These are phyloP conservation scores for Nicotiana noctiflora DNA, from an alignment of 257 asterid genomes.

Conservation along the genomic window DNA sequence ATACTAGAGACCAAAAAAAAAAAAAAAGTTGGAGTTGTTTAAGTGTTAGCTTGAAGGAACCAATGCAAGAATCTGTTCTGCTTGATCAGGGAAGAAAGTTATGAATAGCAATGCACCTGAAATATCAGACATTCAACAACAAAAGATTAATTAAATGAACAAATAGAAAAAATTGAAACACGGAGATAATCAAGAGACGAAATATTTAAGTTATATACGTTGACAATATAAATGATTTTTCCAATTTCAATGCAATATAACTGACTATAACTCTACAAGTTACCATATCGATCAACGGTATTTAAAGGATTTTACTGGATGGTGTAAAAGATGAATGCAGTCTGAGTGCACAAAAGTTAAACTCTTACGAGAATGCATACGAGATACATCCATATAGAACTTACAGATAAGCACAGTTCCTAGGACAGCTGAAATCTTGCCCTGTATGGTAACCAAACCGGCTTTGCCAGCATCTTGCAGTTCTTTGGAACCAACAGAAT, in stretches of 20 bases:
- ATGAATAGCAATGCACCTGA: slow-evolving; percentile 79
- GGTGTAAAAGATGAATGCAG: neutral
- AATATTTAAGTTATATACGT: neutral
- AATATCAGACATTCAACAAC: neutral
- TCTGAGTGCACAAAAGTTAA: neutral
- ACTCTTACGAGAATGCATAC: neutral
- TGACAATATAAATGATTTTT: neutral
- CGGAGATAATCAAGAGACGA: neutral
- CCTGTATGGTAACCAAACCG: slow-evolving; percentile 74
- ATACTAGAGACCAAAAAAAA: neutral
- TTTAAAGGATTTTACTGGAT: neutral
- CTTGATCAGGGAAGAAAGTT: slow-evolving; percentile 93
- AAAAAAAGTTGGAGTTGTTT: neutral
- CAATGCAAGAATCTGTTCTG: slow-evolving; percentile 59
- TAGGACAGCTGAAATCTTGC: slow-evolving; percentile 80
- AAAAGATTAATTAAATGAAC: neutral
- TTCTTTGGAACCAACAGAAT: slow-evolving; percentile 74
- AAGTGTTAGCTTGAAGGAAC: slow-evolving; percentile 46
- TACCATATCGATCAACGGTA: neutral
- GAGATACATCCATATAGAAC: slow-evolving; percentile 15
- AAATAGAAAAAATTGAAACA: neutral
- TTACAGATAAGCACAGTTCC: slow-evolving; percentile 89
- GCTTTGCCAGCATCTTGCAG: slow-evolving; percentile 97
- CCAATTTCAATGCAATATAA: neutral
- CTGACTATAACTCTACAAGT: neutral